phyloP scores from a whole-genome alignment of 1,284 basidiomycete genomes.

The Vanrija pseudolonga region DNA sequence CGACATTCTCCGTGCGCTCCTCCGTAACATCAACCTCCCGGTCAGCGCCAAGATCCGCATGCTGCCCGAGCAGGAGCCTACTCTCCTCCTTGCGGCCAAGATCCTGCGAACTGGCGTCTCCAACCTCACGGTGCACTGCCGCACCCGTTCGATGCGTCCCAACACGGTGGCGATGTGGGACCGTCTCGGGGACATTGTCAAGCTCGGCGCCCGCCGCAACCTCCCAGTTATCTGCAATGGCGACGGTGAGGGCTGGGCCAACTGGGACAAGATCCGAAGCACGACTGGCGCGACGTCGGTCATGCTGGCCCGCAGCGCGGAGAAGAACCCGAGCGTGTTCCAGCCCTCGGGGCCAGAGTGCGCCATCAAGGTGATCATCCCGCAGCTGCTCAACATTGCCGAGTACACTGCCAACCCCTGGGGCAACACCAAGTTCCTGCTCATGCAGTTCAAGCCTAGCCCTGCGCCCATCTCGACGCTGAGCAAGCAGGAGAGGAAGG shows the following conservation, averaged over 20 bases:
- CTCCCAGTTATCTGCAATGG: slow-evolving; percentile 91
- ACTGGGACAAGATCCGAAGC: slow-evolving; percentile 68
- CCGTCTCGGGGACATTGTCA: slow-evolving; percentile 77
- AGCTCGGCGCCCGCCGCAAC: slow-evolving; percentile 55
- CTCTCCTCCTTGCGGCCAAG: slow-evolving; percentile 76
- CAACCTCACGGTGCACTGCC: slow-evolving; percentile 89
- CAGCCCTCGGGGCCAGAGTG: slow-evolving; percentile 64
- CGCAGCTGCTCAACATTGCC: slow-evolving; percentile 66
- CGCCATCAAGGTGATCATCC: slow-evolving; percentile 66
- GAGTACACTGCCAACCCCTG: slow-evolving; percentile 72
- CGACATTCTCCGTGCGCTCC: slow-evolving; percentile 72
- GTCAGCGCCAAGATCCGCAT: slow-evolving; percentile 91
- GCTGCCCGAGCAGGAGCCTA: slow-evolving; percentile 78
- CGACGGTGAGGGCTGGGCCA: slow-evolving; percentile 76
- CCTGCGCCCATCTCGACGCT: slow-evolving; percentile 54
- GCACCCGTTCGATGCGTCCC: slow-evolving; percentile 88
- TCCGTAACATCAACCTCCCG: slow-evolving; percentile 71
- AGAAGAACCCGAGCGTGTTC: slow-evolving; percentile 89
- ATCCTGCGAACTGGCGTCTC: slow-evolving; percentile 86
- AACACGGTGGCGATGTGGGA: slow-evolving; percentile 74
- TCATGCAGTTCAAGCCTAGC: slow-evolving; percentile 67
- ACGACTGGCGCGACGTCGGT: slow-evolving; percentile 82
- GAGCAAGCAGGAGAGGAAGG: slow-evolving; percentile 60
- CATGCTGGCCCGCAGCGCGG: slow-evolving; percentile 94
- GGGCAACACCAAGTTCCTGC: slow-evolving; percentile 87